phyloP scores from a whole-genome alignment of 495 filamentous ascomycete species.

The Neurospora sp. region DNA sequence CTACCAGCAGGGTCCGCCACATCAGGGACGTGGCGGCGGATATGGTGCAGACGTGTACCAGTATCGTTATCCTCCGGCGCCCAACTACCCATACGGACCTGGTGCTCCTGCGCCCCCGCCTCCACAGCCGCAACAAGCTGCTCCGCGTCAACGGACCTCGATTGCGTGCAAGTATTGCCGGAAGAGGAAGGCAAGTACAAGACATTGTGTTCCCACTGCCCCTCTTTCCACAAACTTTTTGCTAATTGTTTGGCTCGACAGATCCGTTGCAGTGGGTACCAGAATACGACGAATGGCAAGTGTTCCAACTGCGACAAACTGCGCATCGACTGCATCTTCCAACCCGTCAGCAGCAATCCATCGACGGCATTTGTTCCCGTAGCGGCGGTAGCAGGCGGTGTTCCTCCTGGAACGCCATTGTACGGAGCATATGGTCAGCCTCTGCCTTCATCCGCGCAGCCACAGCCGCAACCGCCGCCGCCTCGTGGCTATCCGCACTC shows the following conservation, averaged over 20 bases:
- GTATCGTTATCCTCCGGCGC: constrained; percentile 10
- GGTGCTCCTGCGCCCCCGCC: constrained; percentile 9
- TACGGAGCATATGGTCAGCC: constrained; percentile 43
- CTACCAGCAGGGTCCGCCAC: constrained; percentile 10
- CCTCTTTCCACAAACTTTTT: not conserved
- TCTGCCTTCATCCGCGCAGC: constrained; percentile 16
- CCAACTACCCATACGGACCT: constrained; percentile 14
- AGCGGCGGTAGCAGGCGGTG: constrained; percentile 34
- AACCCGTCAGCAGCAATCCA: constrained; percentile 37
- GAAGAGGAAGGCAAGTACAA: constrained; percentile 34
- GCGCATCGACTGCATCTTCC: constrained; percentile 42
- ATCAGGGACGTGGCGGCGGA: constrained; percentile 4
- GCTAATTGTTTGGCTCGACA: constrained; percentile 13
- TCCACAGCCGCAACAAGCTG: constrained; percentile 27
- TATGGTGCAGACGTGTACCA: constrained; percentile 1
- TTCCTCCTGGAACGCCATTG: constrained; percentile 38
- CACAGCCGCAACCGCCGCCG: constrained; percentile 4
- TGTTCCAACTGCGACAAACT: constrained; percentile 42
- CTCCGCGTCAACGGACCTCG: constrained; percentile 39
- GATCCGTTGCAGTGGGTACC: constrained; percentile 46
- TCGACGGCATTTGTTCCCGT: constrained; percentile 41
- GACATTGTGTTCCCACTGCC: not conserved
- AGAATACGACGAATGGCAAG: constrained; percentile 37
- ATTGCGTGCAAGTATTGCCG: constrained; percentile 43
- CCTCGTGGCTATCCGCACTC: constrained; percentile 8